These are phyloP conservation scores for Jimgerdemannia lactiflua DNA, from an alignment of 192 early-diverging fungal species.

Conservation along the genomic window DNA sequence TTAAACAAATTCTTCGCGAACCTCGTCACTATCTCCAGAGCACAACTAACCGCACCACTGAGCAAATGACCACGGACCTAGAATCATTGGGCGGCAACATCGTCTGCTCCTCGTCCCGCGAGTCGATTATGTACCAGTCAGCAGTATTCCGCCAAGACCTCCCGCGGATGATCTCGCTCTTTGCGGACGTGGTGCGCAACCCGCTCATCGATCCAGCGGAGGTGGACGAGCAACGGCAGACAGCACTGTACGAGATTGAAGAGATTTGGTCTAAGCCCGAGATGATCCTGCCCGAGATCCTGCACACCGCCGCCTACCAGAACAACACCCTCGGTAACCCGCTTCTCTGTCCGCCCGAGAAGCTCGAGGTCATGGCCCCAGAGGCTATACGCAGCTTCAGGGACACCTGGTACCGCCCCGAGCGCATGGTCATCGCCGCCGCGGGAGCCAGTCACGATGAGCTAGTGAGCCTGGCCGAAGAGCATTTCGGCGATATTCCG, in stretches of 20 bases:
- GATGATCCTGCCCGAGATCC: slow-evolving; percentile 79
- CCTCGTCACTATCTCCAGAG: slow-evolving; percentile 30
- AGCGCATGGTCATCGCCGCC: slow-evolving; percentile 88
- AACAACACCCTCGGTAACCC: slow-evolving; percentile 81
- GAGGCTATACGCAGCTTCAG: slow-evolving; percentile 70
- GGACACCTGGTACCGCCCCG: slow-evolving; percentile 82
- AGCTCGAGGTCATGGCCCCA: slow-evolving; percentile 64
- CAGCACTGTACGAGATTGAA: slow-evolving; percentile 85
- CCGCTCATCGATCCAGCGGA: slow-evolving; percentile 74
- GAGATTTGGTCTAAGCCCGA: slow-evolving; percentile 85
- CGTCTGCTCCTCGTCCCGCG: slow-evolving; percentile 85
- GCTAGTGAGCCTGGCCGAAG: slow-evolving; percentile 64
- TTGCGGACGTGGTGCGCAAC: slow-evolving; percentile 79
- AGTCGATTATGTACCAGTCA: slow-evolving; percentile 95
- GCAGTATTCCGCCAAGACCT: slow-evolving; percentile 87
- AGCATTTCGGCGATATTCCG: slow-evolving; percentile 75
- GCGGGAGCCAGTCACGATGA: slow-evolving; percentile 86
- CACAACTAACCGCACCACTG: slow-evolving; percentile 65
- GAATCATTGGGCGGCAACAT: slow-evolving; percentile 91
- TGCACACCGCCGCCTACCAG: slow-evolving; percentile 83
- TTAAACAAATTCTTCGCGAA: background rate
- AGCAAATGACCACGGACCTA: slow-evolving; percentile 69
- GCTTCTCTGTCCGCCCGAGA: slow-evolving; percentile 66
- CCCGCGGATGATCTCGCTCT: slow-evolving; percentile 61
- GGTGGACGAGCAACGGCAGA: slow-evolving; percentile 73